Conservation (phyloP, 2,329 filamentous ascomycete species). For the Ascochyta pisi region DNA sequence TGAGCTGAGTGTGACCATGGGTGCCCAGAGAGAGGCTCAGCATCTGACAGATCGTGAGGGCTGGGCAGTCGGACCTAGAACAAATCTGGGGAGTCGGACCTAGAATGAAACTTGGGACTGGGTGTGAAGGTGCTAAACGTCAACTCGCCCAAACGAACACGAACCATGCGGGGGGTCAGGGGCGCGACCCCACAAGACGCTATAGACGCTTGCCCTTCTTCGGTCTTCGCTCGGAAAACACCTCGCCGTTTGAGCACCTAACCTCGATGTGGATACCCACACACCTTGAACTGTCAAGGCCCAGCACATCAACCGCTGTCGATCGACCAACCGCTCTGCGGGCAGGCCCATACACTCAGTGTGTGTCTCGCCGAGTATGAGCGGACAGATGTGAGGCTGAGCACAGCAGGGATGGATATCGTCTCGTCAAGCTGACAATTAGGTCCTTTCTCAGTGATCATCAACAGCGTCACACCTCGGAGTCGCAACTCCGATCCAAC, state of each 20-base stretch:
- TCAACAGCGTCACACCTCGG: neutral
- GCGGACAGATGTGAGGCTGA: neutral
- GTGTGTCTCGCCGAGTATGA: neutral
- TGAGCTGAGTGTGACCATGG: neutral
- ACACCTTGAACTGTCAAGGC: slow-evolving; percentile 2
- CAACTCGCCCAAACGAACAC: slow-evolving; percentile 8
- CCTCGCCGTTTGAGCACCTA: slow-evolving; percentile 1
- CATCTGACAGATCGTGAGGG: neutral
- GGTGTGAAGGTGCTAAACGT: slow-evolving; percentile 5
- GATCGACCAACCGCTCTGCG: slow-evolving; percentile 11
- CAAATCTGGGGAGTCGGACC: neutral
- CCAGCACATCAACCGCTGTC: slow-evolving; percentile 7
- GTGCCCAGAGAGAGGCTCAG: slow-evolving; percentile 6
- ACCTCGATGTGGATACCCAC: slow-evolving; percentile 1
- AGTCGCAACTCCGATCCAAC: slow-evolving; percentile 8
- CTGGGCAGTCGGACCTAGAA: slow-evolving; percentile 10
- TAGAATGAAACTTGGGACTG: slow-evolving; percentile 4
- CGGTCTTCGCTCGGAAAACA: slow-evolving; percentile 14
- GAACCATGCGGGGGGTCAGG: slow-evolving; percentile 15
- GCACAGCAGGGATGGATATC: neutral
- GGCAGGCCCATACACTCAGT: neutral
- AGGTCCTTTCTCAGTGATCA: neutral
- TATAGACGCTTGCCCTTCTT: neutral
- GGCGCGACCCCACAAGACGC: neutral
- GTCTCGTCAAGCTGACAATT: slow-evolving; percentile 3